phyloP scores from a whole-genome alignment of 768 basidiomycete species.

The Mycena vulgaris region DNA sequence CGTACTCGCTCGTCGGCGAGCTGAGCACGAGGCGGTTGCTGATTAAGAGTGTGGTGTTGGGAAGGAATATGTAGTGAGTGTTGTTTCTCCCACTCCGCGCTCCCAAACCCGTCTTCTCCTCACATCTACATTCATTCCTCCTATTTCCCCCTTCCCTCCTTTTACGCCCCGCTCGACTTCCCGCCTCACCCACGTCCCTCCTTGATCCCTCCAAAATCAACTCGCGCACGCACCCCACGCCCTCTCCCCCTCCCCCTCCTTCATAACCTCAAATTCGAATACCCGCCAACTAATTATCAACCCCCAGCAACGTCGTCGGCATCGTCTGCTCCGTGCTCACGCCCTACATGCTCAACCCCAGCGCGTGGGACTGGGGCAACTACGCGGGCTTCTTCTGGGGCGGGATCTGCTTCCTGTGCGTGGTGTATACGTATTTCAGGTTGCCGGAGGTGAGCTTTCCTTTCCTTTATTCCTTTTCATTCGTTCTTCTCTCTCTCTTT shows the following conservation, averaged over 20 bases:
- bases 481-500: background rate
- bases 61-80: conserved; percentile 38
- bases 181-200: too few species aligned
- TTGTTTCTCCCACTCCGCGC: background rate
- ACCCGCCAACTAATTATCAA: too few species aligned
- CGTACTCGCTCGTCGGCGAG: conserved; percentile 39
- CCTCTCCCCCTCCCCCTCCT: background rate
- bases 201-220: too few species aligned
- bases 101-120: background rate
- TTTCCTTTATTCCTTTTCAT: background rate
- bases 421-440: conserved; percentile 39
- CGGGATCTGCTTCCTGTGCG: conserved; percentile 35
- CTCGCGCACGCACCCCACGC: too few species aligned
- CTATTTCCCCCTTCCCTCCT: too few species aligned
- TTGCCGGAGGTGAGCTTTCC: conserved; percentile 35
- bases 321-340: conserved; percentile 40
- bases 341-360: conserved; percentile 43
- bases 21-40: conserved; percentile 33
- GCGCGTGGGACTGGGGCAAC: conserved; percentile 38
- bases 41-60: conserved; percentile 39
- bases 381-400: conserved; percentile 41
- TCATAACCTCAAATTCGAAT: background rate
- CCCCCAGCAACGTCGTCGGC: conserved; percentile 38
- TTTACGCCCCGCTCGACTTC: too few species aligned
- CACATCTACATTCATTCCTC: too few species aligned